These are phyloP conservation scores for Hylodesmum podocarpum DNA, from an alignment of 306 rosid genomes.

Conservation along the genomic window DNA sequence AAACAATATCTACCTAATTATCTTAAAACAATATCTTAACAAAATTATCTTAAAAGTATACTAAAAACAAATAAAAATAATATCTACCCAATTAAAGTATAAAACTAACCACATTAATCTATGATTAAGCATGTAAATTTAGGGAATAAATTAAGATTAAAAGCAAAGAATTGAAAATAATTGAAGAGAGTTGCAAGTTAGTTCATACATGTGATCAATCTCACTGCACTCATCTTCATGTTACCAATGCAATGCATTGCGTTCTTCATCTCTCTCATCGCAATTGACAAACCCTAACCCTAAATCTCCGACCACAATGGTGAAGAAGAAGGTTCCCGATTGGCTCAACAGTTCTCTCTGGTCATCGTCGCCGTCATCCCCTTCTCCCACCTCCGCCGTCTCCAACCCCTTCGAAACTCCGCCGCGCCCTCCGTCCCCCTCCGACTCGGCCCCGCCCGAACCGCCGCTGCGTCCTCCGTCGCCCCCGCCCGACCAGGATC, in stretches of 20 bases:
- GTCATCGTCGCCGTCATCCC: slow-evolving; percentile 51
- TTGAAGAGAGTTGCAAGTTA: not conserved
- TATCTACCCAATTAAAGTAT: too few species aligned
- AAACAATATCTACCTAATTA: too few species aligned
- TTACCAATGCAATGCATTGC: not conserved
- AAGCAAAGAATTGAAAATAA: not conserved
- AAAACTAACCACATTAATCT: too few species aligned
- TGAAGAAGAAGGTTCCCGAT: slow-evolving; percentile 87
- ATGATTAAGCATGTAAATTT: not conserved
- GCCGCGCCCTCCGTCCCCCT: not conserved
- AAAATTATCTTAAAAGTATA: too few species aligned
- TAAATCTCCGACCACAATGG: slow-evolving; percentile 39
- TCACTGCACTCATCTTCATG: not conserved
- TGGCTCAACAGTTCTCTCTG: slow-evolving; percentile 99
- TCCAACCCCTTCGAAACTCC: not conserved
- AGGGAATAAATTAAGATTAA: not conserved
- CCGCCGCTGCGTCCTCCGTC: slow-evolving; percentile 49
- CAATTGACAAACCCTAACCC: slow-evolving; percentile 27
- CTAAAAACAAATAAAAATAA: too few species aligned
- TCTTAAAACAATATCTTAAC: too few species aligned
- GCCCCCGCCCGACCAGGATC: slow-evolving; percentile 39
- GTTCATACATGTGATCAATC: not conserved
- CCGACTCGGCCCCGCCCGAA: slow-evolving; percentile 38
- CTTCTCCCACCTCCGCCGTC: slow-evolving; percentile 32
- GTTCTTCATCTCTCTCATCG: not conserved